Conservation (phyloP, 2,329 filamentous ascomycete species). For the Byssochlamys sp. region DNA sequence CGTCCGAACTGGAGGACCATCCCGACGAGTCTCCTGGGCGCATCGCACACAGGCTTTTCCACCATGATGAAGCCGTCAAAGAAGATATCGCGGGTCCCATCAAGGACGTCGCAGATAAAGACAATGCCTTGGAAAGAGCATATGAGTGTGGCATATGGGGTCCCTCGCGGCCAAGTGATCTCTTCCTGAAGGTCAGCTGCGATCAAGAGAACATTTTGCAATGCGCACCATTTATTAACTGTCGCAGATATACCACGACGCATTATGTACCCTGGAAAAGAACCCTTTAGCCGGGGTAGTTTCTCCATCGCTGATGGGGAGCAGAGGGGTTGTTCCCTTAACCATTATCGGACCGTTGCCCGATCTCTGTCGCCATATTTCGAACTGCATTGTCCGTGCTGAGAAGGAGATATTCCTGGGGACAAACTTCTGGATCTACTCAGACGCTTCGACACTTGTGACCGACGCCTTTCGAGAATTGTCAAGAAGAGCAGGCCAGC, state of each 20-base stretch:
- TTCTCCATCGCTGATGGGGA: conserved; percentile 51
- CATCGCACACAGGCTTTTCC: conserved; percentile 50
- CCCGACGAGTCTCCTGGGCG: conserved; percentile 45
- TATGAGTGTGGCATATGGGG: conserved; percentile 60
- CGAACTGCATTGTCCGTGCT: conserved; percentile 64
- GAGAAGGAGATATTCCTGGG: conserved; percentile 63
- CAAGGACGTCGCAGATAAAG: conserved; percentile 15
- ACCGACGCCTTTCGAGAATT: conserved; percentile 61
- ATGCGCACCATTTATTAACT: background rate
- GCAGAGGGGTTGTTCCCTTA: conserved; percentile 55
- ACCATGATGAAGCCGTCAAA: conserved; percentile 18
- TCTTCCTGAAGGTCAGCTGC: conserved; percentile 52
- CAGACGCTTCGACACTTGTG: conserved; percentile 57
- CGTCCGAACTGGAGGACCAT: conserved; percentile 46
- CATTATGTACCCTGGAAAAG: conserved; percentile 37
- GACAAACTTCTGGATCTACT: conserved; percentile 67
- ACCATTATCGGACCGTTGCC: conserved; percentile 60
- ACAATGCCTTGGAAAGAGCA: conserved; percentile 44
- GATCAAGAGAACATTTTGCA: background rate
- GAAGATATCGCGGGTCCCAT: conserved; percentile 16
- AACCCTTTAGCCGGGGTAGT: conserved; percentile 40
- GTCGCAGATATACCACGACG: conserved; percentile 54
- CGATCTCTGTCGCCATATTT: conserved; percentile 64
- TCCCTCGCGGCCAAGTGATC: conserved; percentile 49
- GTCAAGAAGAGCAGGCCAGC: conserved; percentile 52